These are phyloP conservation scores for Kuraishia ogatae DNA, from an alignment of 805 yeast species.

Conservation along the genomic window DNA sequence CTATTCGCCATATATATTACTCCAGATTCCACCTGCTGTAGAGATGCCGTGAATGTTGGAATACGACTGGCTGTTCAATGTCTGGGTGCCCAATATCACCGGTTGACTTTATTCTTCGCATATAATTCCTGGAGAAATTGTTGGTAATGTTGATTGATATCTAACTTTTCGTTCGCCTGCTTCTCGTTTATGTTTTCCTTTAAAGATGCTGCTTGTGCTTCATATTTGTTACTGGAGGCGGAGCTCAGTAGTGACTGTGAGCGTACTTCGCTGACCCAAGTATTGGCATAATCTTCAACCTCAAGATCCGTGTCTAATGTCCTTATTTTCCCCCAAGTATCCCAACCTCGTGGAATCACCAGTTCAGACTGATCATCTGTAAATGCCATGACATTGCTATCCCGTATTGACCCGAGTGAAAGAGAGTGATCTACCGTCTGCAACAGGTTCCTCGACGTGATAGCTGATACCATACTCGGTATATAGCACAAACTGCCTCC, in stretches of 20 bases:
- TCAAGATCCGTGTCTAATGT: constrained; percentile 25
- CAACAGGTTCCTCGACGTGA: background rate
- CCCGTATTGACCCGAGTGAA: background rate
- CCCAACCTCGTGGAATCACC: constrained; percentile 40
- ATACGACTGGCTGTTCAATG: too few relatives aligned
- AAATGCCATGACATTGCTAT: background rate
- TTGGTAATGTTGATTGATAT: background rate
- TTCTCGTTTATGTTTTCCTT: too few relatives aligned
- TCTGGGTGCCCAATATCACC: too few relatives aligned
- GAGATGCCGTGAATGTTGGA: too few relatives aligned
- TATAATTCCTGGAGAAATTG: background rate
- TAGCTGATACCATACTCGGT: background rate
- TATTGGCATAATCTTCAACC: constrained; percentile 9
- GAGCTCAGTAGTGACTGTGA: background rate
- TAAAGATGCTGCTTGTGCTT: too few relatives aligned
- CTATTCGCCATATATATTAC: too few relatives aligned
- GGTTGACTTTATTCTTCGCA: background rate
- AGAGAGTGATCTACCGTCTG: background rate
- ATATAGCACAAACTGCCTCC: constrained; percentile 1
- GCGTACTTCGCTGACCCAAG: constrained; percentile 15
- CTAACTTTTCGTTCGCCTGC: background rate
- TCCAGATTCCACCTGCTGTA: too few relatives aligned
- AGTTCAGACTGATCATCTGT: constrained; percentile 3
- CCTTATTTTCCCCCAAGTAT: constrained; percentile 41
- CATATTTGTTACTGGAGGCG: background rate